Evolutionary conservation across 345 rosid genomes (phyloP).

Genomic region (Moricandia arvensis): DNA sequence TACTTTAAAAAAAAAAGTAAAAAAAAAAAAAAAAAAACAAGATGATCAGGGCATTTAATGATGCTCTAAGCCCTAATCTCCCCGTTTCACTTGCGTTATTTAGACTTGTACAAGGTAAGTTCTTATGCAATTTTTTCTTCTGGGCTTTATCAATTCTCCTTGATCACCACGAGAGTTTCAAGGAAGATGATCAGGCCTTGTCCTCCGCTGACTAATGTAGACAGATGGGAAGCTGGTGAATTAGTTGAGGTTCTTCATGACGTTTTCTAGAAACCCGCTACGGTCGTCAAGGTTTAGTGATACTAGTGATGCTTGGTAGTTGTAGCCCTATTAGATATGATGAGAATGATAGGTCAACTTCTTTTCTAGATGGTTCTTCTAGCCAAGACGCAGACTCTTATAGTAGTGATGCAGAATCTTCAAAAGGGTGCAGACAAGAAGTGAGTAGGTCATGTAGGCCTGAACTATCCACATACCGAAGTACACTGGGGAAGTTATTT

Average conservation of each 20-base stretch:
- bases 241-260: slow-evolving; percentile 56
- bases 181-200: slow-evolving; percentile 63
- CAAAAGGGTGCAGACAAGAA: slow-evolving; percentile 10
- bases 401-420: slow-evolving; percentile 55
- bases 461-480: slow-evolving; percentile 61
- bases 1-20: no score
- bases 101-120: background rate
- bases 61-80: no score
- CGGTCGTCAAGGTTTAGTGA: slow-evolving; percentile 33
- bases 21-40: no score
- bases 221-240: slow-evolving; percentile 55
- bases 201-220: slow-evolving; percentile 48
- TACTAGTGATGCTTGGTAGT: slow-evolving; percentile 48
- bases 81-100: no score
- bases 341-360: slow-evolving; percentile 20
- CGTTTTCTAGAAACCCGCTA: slow-evolving; percentile 56
- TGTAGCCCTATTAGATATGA: slow-evolving; percentile 50
- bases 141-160: no score
- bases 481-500: slow-evolving; percentile 51
- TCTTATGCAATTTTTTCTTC: background rate
- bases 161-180: slow-evolving; percentile 40
- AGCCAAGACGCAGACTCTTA: slow-evolving; percentile 33
- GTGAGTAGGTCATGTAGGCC: slow-evolving; percentile 50
- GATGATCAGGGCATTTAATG: no score
- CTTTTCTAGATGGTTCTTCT: slow-evolving; percentile 28